A percentile compares a stretch with the other conserved stretches of the same genome.
Evolutionary conservation across 1,139 yeast genomes (phyloP).

Genomic region (Candida tropicalis): DNA sequence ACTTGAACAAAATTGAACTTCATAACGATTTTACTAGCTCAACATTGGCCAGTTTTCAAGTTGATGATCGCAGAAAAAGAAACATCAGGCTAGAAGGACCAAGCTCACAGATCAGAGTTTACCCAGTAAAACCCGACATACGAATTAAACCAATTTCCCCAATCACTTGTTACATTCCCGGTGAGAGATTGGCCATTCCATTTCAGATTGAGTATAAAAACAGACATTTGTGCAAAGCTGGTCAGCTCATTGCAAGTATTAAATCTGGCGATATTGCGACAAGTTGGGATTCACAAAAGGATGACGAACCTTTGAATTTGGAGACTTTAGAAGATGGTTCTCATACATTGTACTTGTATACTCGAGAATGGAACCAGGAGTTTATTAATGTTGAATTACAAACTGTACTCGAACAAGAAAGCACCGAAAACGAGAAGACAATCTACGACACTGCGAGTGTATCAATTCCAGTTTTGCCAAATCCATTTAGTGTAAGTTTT

Average conservation of each 20-base stretch:
- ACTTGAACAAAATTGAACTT: conserved; percentile 18
- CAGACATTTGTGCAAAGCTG: conserved; percentile 10
- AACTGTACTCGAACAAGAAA: conserved; percentile 26
- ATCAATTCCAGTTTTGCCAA: conserved; percentile 32
- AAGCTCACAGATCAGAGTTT: conserved; percentile 18
- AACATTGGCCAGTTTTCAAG: conserved; percentile 8
- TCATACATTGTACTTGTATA: conserved; percentile 17
- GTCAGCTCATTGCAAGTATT: conserved; percentile 12
- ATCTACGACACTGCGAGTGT: conserved; percentile 34
- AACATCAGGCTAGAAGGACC: conserved; percentile 11
- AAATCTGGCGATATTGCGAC: conserved; percentile 23
- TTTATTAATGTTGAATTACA: conserved; percentile 25
- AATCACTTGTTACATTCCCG: conserved; percentile 17
- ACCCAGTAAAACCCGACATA: conserved; percentile 28
- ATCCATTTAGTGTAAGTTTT: conserved; percentile 39
- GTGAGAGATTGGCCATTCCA: conserved; percentile 30
- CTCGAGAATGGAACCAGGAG: conserved; percentile 8
- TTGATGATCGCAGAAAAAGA: conserved; percentile 2
- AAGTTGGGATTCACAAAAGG: conserved; percentile 43
- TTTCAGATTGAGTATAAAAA: conserved; percentile 22
- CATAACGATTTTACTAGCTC: conserved; percentile 10
- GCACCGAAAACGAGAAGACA: conserved; percentile 17
- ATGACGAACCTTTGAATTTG: conserved; percentile 41
- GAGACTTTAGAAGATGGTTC: conserved; percentile 10
- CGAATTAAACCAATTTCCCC: conserved; percentile 11